Percentiles rank a stretch among this genome's conserved stretches.
Evolutionary conservation across 2,329 filamentous ascomycete species (phyloP).

Genomic region (Xylaria sp.): DNA sequence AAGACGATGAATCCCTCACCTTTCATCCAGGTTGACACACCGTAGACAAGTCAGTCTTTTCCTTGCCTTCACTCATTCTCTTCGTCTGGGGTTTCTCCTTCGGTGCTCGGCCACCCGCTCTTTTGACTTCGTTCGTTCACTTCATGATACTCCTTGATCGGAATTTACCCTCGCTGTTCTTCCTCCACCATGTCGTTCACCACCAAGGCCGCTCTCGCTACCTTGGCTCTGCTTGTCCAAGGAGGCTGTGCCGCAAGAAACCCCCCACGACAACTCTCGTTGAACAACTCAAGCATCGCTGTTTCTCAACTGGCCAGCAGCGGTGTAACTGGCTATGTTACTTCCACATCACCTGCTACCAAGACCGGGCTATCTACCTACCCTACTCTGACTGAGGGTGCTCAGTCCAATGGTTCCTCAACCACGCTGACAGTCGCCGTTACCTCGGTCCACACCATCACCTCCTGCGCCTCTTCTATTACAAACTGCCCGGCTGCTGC

Average conservation of each 20-base stretch:
- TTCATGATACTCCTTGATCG: slow-evolving; percentile 14
- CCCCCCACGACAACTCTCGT: slow-evolving; percentile 9
- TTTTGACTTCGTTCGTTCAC: slow-evolving; percentile 14
- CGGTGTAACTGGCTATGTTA: slow-evolving; percentile 26
- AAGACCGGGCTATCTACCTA: slow-evolving; percentile 18
- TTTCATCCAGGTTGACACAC: background rate
- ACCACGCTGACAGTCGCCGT: slow-evolving; percentile 37
- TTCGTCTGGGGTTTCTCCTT: slow-evolving; percentile 14
- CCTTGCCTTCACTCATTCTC: slow-evolving; percentile 17
- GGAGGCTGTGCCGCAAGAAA: slow-evolving; percentile 12
- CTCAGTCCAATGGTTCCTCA: background rate
- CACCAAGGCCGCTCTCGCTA: slow-evolving; percentile 17
- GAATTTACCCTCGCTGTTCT: slow-evolving; percentile 4
- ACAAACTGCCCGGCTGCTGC: slow-evolving; percentile 40
- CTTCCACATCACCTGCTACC: slow-evolving; percentile 35
- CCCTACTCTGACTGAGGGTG: too few species aligned
- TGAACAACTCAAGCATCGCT: slow-evolving; percentile 1
- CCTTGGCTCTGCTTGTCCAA: slow-evolving; percentile 20
- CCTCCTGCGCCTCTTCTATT: slow-evolving; percentile 38
- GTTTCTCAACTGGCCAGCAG: background rate
- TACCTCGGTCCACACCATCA: slow-evolving; percentile 37
- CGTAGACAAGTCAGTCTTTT: slow-evolving; percentile 9
- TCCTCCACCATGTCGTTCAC: slow-evolving; percentile 30
- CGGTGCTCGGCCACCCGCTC: slow-evolving; percentile 22
- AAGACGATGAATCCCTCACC: slow-evolving; percentile 1